Evolutionary conservation across 768 basidiomycete genomes (phyloP), one percentile per base, ranked within the genome.

Genomic region (Phaeotremella fagi): DNA sequence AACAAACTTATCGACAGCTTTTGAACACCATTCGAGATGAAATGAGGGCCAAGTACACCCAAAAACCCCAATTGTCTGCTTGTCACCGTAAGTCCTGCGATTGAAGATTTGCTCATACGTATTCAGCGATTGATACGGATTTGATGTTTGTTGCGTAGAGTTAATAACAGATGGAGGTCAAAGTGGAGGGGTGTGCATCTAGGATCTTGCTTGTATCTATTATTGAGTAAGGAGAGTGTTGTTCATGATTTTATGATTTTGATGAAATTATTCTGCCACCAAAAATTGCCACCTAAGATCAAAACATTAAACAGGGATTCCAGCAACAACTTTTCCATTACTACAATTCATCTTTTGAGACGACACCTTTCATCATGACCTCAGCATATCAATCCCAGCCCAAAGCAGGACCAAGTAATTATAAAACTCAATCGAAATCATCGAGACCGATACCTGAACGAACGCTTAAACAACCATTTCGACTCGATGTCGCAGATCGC

Each of bases 21-120:
- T 62, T 75, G 48, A 70, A 70, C 29, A 64, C 68, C 12, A 55
- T 76, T 52, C 68, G 78, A 22, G 75, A 77, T 47, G 71, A 75
- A 50, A 60, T 78, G 41, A 54, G 50, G 25, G 68, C 57, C 15
- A 74, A 73, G 61, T 79, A 77, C 63, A 56, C 50, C 12, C 78
- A 78, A 59, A 75, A 76, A 50, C 77, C 78, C 1, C 66, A 68
- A 42, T 27, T 68, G 22, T 56, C 53, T 20, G 66, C 66, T 42
- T 62, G 63, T 57, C 66, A 68, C 55, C 66, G 66, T 68, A 42
- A 57, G 66, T 63, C 12, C 28, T 1, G 2, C 11, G 31, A 11
- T n/a, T 33, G 9, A 33, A 7, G 9, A 33, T 33, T 33, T 16
- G 7, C 31, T 33, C 31, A 16, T 33, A 7, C 31, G 31, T 3